Base-by-base conservation (phyloP, 2,329 filamentous ascomycete species). In the Aspergillus sp. region DNA sequence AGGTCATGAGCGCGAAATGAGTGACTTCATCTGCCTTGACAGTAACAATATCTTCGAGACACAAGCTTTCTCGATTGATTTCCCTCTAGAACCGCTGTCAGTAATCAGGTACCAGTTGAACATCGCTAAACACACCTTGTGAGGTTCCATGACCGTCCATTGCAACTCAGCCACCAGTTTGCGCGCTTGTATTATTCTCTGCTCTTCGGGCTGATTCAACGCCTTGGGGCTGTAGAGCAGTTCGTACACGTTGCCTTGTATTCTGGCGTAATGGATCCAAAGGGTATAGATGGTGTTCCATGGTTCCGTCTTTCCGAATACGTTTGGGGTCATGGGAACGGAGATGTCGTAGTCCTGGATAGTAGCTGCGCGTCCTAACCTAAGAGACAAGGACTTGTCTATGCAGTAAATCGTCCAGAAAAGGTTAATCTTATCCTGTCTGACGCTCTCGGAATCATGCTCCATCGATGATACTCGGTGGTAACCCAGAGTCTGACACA, bases 401-500 rank as follows among this genome's bases (percentile, higher is more conserved):
- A 85, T 70, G 6, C 79, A 76, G 61, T 86, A 87, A 1, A 80
- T 67, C 34, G 75, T 77, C 83, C 83, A 86, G 60, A 86, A 86
- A 7, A 85, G 61, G 1, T 73, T 58, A 1, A 65, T 57, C 29
- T 64, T 67, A 20, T 48, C 45, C 64, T 70, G 58, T 73, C 74
- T 61, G n/a, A 60, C 42, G 41, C 46, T 20, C 17, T 46, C 9
- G 23, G 54, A 53, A 51, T 66, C 54, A 34, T 64, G 36, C 41
- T 69, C 55, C 63, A 69, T 62, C 23, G 68, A 60, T 4, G 60
- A 58, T 10, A 56, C 40, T 41, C 66, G 61, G 62, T 87, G 85
- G 54, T 83, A 86, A 3, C 85, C 85, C 3, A 86, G 78, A 0
- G 80, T 81, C 59, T 85, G 82, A 57, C 83, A 86, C 48, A 88